Base-by-base conservation (phyloP, 139 green algal genomes). In the Raphidocelis subcapitata region DNA sequence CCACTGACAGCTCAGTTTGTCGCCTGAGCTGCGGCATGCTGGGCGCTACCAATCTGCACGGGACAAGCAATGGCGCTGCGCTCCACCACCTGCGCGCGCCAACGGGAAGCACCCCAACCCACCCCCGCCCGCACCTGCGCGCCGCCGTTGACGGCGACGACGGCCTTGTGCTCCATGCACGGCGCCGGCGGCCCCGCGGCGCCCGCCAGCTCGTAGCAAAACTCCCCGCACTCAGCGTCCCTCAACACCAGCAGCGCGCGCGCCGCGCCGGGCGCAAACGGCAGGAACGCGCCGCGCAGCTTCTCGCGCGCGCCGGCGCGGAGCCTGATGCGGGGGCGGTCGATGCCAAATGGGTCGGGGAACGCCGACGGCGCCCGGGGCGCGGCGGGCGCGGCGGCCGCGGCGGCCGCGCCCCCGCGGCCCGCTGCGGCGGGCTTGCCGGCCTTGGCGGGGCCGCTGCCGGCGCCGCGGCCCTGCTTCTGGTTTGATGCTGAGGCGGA, bases 241-340 rank as follows among this genome's bases (percentile, higher is more conserved):
- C 69, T 82, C 74, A 75, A 60, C 46, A 81, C 66, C 51, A 85
- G 57, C 49, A 84, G 36, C 31, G 67, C 75, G 51, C 63, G 33
- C 8, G 5, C 44, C 2, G 37, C 29, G 21, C 49, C 59, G 59
- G 87, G 64, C 21, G 60, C 70, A 73, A 93, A 95, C 28, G 90
- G 90, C 36, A 95, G 83, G 83, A 89, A 95, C 51, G 74, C 79
- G n/a, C 76, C 80, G 21, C 69, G 67, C 51, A 94, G 63, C 67
- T 79, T 84, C 69, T 86, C 86, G 15, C 65, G 76, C 65, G 74
- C 72, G 55, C 84, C 84, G 20, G 74, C 67, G 61, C 87, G 87
- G n/a, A 92, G 65, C 8, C 83, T 77, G 44, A 91, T 18, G 1
- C 85, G 75, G 26, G 62, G 62, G n/a, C 74, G 75, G 65, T 91